Evolutionary conservation across 176 grass and related monocot species (phyloP).

Genomic region (Aegilops tauschii): DNA sequence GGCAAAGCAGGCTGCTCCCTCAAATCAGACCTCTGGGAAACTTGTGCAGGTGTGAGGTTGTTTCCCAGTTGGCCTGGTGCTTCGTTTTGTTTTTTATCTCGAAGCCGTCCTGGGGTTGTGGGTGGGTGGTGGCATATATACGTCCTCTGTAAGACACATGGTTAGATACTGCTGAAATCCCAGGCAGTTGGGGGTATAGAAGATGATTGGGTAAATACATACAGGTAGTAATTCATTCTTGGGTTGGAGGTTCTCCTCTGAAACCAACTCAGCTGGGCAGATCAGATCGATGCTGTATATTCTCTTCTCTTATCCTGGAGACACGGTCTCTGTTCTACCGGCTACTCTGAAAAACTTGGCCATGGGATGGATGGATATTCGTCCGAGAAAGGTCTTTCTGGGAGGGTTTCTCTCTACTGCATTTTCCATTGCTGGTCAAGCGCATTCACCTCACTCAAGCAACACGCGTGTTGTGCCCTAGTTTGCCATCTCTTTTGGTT

Average conservation of each 20-base stretch:
- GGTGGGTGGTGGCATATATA: constrained; percentile 38
- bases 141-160: constrained; percentile 28
- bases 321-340: not conserved
- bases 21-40: not conserved
- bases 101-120: not conserved
- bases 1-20: not conserved
- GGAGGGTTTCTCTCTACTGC: not conserved
- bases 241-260: not conserved
- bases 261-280: not conserved
- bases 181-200: not conserved
- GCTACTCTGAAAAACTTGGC: not conserved
- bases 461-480: not conserved
- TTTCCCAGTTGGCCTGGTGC: constrained; percentile 15
- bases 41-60: constrained; percentile 31
- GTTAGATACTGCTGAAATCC: constrained; percentile 6
- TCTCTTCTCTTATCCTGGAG: not conserved
- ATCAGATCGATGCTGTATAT: not conserved
- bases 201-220: not conserved
- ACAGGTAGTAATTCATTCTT: not conserved
- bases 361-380: not conserved
- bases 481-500: not conserved
- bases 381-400: not conserved
- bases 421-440: not conserved
- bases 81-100: not conserved
- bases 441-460: not conserved